These are phyloP conservation scores for Posidonia australis DNA, from an alignment of 106 monocot species.

Conservation along the genomic window DNA sequence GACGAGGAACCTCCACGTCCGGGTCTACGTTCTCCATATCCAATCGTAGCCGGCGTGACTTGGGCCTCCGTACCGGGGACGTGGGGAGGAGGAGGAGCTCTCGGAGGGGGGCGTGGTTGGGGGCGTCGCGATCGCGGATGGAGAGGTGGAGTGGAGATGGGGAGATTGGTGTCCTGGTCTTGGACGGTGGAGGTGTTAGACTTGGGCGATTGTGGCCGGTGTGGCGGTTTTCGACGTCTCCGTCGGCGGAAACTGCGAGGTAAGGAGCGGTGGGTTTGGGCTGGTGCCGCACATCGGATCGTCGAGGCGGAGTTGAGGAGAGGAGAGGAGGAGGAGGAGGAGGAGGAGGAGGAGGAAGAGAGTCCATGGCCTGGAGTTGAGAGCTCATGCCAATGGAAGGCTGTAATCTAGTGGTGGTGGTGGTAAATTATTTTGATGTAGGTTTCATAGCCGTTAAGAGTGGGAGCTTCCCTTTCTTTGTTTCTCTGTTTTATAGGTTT, in stretches of 20 bases:
- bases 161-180: conserved; percentile 16
- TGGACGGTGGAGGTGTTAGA: conserved; percentile 12
- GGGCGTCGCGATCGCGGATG: conserved; percentile 10
- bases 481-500: too few species aligned
- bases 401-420: too few species aligned
- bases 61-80: conserved; percentile 18
- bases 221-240: conserved; percentile 5
- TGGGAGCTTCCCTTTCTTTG: too few species aligned
- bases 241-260: not conserved
- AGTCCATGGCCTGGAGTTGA: conserved; percentile 2
- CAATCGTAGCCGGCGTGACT: not conserved
- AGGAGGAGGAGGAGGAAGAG: not conserved
- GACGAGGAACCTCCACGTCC: conserved; percentile 2
- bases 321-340: not conserved
- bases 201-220: conserved; percentile 1
- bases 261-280: conserved; percentile 6
- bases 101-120: conserved; percentile 27
- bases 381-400: not conserved
- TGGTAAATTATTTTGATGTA: too few species aligned
- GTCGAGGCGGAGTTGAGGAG: conserved; percentile 17
- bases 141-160: conserved; percentile 38
- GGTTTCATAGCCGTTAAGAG: too few species aligned
- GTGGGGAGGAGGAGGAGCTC: conserved; percentile 56
- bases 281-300: conserved; percentile 16
- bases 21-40: conserved; percentile 32